A percentile compares a stretch with the other conserved stretches of the same genome.
phyloP scores from a whole-genome alignment of 176 grass and related monocot genomes.

The Melocanna baccifera region DNA sequence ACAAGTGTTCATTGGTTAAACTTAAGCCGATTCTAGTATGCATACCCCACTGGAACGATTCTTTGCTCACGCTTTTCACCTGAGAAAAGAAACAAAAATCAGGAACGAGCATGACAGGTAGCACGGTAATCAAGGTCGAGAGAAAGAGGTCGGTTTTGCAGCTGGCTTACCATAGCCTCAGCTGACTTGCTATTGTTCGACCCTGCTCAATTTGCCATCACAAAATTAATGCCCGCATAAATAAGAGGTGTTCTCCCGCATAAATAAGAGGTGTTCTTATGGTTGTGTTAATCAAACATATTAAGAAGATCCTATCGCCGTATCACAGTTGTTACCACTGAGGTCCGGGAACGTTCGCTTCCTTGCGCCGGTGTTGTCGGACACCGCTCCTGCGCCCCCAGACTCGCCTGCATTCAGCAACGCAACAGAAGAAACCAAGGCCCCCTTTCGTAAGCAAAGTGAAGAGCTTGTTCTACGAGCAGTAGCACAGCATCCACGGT shows the following conservation, averaged over 20 bases:
- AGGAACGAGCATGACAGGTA: background rate
- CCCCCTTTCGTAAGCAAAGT: background rate
- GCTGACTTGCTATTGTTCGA: conserved; percentile 61
- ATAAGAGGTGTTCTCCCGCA: background rate
- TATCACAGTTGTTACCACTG: background rate
- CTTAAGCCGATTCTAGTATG: background rate
- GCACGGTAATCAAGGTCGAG: background rate
- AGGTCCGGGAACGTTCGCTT: conserved; percentile 48
- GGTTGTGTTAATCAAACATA: background rate
- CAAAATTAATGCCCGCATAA: background rate
- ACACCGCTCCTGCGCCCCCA: conserved; percentile 25
- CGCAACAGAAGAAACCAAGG: background rate
- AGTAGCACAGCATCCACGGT: background rate
- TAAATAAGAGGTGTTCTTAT: background rate
- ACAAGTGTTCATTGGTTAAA: background rate
- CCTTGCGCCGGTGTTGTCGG: conserved; percentile 35
- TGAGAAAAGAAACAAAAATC: conserved; percentile 2
- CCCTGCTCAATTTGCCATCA: conserved; percentile 35
- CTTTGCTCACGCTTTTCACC: conserved; percentile 72
- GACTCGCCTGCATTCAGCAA: conserved; percentile 19
- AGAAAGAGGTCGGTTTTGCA: background rate
- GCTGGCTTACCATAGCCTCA: conserved; percentile 61
- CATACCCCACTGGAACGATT: conserved; percentile 91
- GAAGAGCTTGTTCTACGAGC: background rate
- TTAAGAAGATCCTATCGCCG: background rate